These are phyloP conservation scores for Cladosporium halotolerans DNA, from an alignment of 2,329 filamentous ascomycete species.

Conservation along the genomic window DNA sequence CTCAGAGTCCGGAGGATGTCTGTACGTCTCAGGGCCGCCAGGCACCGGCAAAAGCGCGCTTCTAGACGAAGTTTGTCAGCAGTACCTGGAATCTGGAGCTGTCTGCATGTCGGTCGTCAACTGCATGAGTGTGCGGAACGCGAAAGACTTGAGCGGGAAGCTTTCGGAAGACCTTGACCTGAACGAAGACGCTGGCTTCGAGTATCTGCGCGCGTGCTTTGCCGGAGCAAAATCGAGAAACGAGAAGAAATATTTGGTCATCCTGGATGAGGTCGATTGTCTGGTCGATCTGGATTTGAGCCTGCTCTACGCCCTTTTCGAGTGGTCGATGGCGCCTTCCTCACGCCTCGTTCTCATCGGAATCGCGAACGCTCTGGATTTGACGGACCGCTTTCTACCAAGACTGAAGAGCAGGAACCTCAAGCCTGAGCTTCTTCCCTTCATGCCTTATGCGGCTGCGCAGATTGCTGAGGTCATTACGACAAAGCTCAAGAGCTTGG, in stretches of 20 bases:
- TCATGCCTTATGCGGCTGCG: conserved; percentile 80
- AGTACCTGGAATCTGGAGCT: conserved; percentile 44
- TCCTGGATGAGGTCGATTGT: conserved; percentile 92
- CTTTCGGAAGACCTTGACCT: conserved; percentile 64
- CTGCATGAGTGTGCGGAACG: conserved; percentile 92
- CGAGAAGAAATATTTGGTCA: conserved; percentile 64
- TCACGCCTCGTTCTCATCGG: conserved; percentile 81
- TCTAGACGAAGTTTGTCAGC: conserved; percentile 64
- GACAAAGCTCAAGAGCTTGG: conserved; percentile 68
- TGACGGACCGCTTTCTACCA: conserved; percentile 91
- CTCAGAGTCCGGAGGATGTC: conserved; percentile 63
- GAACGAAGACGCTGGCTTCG: conserved; percentile 57
- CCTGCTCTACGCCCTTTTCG: conserved; percentile 87
- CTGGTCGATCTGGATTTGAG: conserved; percentile 83
- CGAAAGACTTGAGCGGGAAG: conserved; percentile 75
- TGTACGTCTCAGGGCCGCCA: conserved; percentile 92
- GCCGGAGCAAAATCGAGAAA: conserved; percentile 51
- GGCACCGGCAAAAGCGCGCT: conserved; percentile 96
- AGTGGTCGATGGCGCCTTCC: conserved; percentile 80
- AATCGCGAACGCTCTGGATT: conserved; percentile 90
- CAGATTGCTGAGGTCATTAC: conserved; percentile 88
- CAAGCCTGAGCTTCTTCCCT: conserved; percentile 82
- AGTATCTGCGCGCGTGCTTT: conserved; percentile 65
- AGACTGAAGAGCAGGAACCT: conserved; percentile 88
- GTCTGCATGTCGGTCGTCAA: conserved; percentile 78